A percentile compares a stretch with the other conserved stretches of the same genome.
Evolutionary conservation across 2,329 filamentous ascomycete genomes (phyloP).

Genomic region (Aspergillus sp.): DNA sequence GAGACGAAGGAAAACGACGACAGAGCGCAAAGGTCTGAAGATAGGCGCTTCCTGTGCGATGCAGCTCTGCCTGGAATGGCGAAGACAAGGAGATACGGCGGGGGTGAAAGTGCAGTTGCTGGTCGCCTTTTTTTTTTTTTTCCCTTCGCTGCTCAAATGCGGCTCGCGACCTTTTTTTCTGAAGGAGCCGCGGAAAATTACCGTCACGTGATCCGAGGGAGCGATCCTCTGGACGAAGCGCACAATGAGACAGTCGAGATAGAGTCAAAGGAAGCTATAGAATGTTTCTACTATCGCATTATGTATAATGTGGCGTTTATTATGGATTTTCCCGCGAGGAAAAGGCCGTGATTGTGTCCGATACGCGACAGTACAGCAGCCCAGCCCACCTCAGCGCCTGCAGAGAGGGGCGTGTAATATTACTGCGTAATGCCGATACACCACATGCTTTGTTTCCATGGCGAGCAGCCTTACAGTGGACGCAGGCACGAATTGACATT

Average conservation of each 20-base stretch:
- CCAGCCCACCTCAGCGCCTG: background rate
- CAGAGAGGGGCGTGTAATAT: background rate
- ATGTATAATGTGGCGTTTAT: too few relatives aligned
- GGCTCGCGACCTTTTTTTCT: conserved; percentile 1
- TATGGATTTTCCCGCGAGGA: too few relatives aligned
- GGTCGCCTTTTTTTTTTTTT: background rate
- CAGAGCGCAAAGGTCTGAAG: background rate
- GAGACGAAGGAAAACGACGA: background rate
- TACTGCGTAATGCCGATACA: background rate
- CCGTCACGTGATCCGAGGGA: background rate
- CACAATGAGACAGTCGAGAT: too few relatives aligned
- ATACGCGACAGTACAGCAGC: too few relatives aligned
- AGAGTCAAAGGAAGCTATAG: too few relatives aligned
- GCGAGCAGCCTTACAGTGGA: background rate
- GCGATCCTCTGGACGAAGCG: too few relatives aligned
- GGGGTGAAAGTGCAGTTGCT: background rate
- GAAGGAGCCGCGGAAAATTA: background rate
- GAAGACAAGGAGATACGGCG: background rate
- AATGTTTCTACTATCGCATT: too few relatives aligned
- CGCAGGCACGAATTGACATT: background rate
- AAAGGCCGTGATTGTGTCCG: too few relatives aligned
- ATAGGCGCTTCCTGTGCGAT: background rate
- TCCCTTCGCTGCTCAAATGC: background rate
- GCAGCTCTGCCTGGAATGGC: background rate
- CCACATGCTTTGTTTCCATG: conserved; percentile 1